Conservation (phyloP, 1,284 basidiomycete species). For the Boletus sp. region DNA sequence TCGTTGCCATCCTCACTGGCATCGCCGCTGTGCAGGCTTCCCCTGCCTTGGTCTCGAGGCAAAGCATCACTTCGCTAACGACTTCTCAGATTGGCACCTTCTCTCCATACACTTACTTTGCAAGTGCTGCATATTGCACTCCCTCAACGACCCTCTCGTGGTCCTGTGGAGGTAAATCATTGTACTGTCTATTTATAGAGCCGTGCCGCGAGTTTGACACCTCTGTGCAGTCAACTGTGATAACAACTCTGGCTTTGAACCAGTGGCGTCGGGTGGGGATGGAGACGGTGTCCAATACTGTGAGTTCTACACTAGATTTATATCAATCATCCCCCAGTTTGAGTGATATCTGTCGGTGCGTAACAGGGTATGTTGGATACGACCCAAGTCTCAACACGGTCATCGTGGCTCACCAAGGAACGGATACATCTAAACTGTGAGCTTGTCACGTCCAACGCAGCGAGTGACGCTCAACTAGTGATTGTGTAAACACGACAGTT, state of each 20-base stretch:
- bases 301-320: slow-evolving; percentile 19
- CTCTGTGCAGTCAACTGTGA: slow-evolving; percentile 43
- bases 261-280: slow-evolving; percentile 59
- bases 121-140: slow-evolving; percentile 52
- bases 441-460: neutral
- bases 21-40: slow-evolving; percentile 18
- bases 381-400: slow-evolving; percentile 28
- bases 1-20: slow-evolving; percentile 15
- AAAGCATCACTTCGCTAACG: slow-evolving; percentile 40
- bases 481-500: slow-evolving; percentile 29
- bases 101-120: slow-evolving; percentile 53
- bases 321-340: neutral
- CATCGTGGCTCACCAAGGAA: slow-evolving; percentile 37
- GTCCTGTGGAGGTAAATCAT: slow-evolving; percentile 51
- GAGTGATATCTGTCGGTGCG: neutral
- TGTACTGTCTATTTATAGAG: neutral
- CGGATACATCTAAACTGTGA: slow-evolving; percentile 27
- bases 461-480: neutral
- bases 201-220: neutral
- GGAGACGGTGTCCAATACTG: slow-evolving; percentile 48
- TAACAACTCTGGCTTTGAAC: slow-evolving; percentile 50
- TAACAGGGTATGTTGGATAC: slow-evolving; percentile 37
- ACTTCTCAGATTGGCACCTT: slow-evolving; percentile 43
- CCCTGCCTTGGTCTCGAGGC: slow-evolving; percentile 25
- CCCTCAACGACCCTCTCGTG: slow-evolving; percentile 45